Evolutionary conservation across 2,329 filamentous ascomycete genomes (phyloP), one percentile per base, ranked within the genome.

Genomic region (Colletotrichum tropicicola): DNA sequence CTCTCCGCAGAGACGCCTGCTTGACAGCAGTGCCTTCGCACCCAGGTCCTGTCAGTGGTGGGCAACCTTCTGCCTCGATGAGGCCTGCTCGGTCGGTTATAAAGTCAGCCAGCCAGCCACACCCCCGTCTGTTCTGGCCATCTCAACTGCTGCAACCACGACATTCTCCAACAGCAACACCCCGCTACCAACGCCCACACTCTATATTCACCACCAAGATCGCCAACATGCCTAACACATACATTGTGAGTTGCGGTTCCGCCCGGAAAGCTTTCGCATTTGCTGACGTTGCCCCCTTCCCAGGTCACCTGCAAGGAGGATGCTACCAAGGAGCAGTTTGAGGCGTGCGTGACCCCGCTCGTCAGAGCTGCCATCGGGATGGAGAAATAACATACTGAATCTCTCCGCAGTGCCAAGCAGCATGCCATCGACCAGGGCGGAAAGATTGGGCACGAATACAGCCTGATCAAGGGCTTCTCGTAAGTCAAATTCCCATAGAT

Each of bases 391-490:
- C 8, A 12, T 17, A 37, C 23, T 15, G 15, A 43, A 25, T 51
- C 44, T n/a, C n/a, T 28, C 4, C 6, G 10, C 72, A 94, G 92
- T 55, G 91, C 92, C 66, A 97, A 97, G 89, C 82, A 94, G 77
- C 82, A 90, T 64, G 92, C 90, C 71, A 81, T 77, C 65, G 86
- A 91, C 43, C 88, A 95, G 76, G 95, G 95, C 74, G 95, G 94
- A 76, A 89, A 88, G 78, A 96, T 98, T 81, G 88, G 82, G 59
- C 89, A 96, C 72, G 92, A 96, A 77, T 97, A 93, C 84, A 90
- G 82, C 66, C 80, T 97, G 72, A 94, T 97, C 86, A 97, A 95
- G 83, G 94, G 91, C 63, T 98, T 98, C 83, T 90, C 92, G 95
- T 98, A 89, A 71, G 92, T 84, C n/a, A n/a, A n/a, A 3, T 25